phyloP scores from a whole-genome alignment of 2,329 filamentous ascomycete genomes.

The Fusarium sp. region DNA sequence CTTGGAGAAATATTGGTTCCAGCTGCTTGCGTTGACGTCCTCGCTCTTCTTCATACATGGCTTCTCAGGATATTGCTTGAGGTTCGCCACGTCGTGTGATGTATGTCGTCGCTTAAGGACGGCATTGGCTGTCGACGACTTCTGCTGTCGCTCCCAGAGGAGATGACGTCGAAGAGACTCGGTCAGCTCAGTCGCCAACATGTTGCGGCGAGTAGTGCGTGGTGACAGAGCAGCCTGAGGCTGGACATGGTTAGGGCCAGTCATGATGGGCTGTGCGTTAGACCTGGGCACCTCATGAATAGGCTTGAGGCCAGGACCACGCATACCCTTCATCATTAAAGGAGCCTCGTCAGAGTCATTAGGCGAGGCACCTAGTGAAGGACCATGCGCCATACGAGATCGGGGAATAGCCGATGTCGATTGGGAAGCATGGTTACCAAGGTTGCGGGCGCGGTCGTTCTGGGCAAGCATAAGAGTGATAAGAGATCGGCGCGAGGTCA shows the following conservation, averaged over 20 bases:
- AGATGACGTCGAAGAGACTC: constrained; percentile 92
- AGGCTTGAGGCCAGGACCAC: constrained; percentile 60
- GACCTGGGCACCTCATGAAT: constrained; percentile 75
- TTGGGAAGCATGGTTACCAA: constrained; percentile 76
- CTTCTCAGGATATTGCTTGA: constrained; percentile 82
- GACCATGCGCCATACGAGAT: constrained; percentile 61
- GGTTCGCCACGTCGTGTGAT: constrained; percentile 87
- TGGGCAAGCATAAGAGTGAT: constrained; percentile 89
- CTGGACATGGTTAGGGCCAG: constrained; percentile 70
- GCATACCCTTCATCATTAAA: constrained; percentile 71
- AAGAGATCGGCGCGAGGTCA: constrained; percentile 86
- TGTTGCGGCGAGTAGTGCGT: constrained; percentile 90
- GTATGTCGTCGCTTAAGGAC: constrained; percentile 91
- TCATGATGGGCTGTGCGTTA: constrained; percentile 79
- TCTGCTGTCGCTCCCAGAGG: constrained; percentile 94
- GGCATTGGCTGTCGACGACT: constrained; percentile 87
- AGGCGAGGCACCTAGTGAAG: constrained; percentile 60
- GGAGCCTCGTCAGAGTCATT: constrained; percentile 72
- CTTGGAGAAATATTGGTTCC: constrained; percentile 87
- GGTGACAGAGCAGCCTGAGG: constrained; percentile 86
- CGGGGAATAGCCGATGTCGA: constrained; percentile 75
- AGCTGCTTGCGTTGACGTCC: constrained; percentile 76
- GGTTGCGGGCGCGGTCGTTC: constrained; percentile 74
- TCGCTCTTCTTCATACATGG: constrained; percentile 68
- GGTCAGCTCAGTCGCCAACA: constrained; percentile 94